A percentile compares a stretch with the other conserved stretches of the same genome.
phyloP scores from a whole-genome alignment of 768 basidiomycete genomes.

The Psilocybe subaeruginosa region DNA sequence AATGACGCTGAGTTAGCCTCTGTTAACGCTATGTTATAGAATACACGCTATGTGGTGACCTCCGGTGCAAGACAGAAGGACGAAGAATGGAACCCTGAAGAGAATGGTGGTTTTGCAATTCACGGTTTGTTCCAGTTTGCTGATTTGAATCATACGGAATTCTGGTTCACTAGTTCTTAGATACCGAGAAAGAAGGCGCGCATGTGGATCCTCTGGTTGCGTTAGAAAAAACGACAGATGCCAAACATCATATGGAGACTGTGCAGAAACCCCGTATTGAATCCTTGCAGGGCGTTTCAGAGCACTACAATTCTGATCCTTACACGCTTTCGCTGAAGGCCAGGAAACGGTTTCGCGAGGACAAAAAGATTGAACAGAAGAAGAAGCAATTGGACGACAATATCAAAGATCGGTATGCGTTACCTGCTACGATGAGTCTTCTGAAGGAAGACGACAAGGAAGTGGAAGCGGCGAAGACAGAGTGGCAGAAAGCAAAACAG shows the following conservation, averaged over 20 bases:
- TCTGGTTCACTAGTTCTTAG: slow-evolving; percentile 6
- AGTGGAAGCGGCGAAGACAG: slow-evolving; percentile 60
- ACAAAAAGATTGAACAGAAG: slow-evolving; percentile 78
- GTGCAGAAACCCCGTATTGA: slow-evolving; percentile 83
- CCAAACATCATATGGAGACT: slow-evolving; percentile 70
- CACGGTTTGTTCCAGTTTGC: slow-evolving; percentile 58
- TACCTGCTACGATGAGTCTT: slow-evolving; percentile 70
- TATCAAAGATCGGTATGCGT: slow-evolving; percentile 75
- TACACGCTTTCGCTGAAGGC: slow-evolving; percentile 76
- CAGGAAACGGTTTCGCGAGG: slow-evolving; percentile 82
- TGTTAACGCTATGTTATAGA: slow-evolving; percentile 47
- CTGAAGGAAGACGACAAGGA: slow-evolving; percentile 66
- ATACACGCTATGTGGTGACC: slow-evolving; percentile 91
- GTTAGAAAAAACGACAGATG: slow-evolving; percentile 86
- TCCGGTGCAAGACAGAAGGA: slow-evolving; percentile 95
- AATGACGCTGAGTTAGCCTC: neutral
- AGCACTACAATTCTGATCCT: slow-evolving; percentile 84
- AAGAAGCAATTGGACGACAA: slow-evolving; percentile 71
- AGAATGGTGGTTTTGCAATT: slow-evolving; percentile 90
- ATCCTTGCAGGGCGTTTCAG: slow-evolving; percentile 74
- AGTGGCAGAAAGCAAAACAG: slow-evolving; percentile 59
- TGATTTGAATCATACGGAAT: neutral
- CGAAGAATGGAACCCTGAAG: slow-evolving; percentile 96
- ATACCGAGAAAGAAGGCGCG: slow-evolving; percentile 68
- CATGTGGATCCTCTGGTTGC: slow-evolving; percentile 81